Conservation (phyloP, 768 basidiomycete species). For the Crucibulum laeve region DNA sequence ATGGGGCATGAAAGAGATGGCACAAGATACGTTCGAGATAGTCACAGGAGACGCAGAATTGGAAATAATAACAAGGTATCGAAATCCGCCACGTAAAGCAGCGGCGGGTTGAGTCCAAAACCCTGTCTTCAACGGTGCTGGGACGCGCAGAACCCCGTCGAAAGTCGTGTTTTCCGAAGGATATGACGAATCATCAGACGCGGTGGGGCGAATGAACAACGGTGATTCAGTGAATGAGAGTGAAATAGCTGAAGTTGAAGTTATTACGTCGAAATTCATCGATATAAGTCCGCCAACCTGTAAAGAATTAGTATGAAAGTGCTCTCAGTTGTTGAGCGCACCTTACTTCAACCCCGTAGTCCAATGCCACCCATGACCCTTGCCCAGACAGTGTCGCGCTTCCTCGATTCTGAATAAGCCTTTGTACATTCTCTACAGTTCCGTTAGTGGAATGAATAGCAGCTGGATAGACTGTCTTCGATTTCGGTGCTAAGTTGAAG, state of each 20-base stretch:
- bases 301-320: background rate
- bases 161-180: constrained; percentile 39
- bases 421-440: constrained; percentile 22
- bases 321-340: background rate
- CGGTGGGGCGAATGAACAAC: constrained; percentile 44
- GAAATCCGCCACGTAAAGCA: constrained; percentile 46
- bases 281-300: constrained; percentile 54
- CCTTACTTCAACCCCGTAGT: constrained; percentile 51
- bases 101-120: constrained; percentile 45
- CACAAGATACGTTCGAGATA: constrained; percentile 45
- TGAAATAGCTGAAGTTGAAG: constrained; percentile 31
- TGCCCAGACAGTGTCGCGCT: constrained; percentile 33
- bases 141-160: constrained; percentile 36
- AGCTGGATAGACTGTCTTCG: constrained; percentile 40
- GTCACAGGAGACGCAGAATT: constrained; percentile 26
- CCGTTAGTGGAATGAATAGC: constrained; percentile 35
- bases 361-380: constrained; percentile 46
- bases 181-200: constrained; percentile 50
- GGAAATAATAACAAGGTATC: constrained; percentile 46
- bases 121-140: constrained; percentile 30
- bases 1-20: constrained; percentile 53
- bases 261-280: constrained; percentile 32
- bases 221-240: constrained; percentile 60
- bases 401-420: constrained; percentile 28
- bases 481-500: constrained; percentile 46